Evolutionary conservation across 306 rosid genomes (phyloP), one percentile per base, ranked within the genome.

Genomic region (Pyrus betulifolia): DNA sequence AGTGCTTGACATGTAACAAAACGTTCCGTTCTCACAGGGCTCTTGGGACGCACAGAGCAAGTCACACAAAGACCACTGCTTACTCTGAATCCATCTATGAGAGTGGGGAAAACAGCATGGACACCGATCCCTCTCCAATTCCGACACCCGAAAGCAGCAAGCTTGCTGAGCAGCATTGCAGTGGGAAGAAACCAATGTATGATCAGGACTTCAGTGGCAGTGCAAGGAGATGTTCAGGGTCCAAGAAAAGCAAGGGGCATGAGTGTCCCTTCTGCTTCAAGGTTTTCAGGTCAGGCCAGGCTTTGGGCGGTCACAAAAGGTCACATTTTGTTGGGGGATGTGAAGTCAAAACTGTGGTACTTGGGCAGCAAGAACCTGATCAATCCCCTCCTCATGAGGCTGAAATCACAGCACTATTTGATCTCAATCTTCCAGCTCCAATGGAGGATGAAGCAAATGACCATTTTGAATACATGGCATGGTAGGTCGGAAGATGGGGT

Each of bases 241-340:
- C 95, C 52, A 91, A 85, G 85, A 85, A 65, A 59, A 92, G 78
- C 84, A 92, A 80, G 78, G 91, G 85, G 40, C 94, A 94, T 74
- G 97, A 90, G 69, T 94, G 98, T 60, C 97, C 97, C 68, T 85
- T 94, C 52, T 94, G 98, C 88, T 85, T 82, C 88, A 87, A 77
- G 25, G 83, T 84, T 55, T 91, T 90, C 88, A 79, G 80, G 85
- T 91, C 98, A 35, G 97, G 98, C 55, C 98, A 94, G 86, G 98
- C 98, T 52, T 87, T 94, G 67, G 98, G 98, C 6, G 98, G 98
- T 69, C 98, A 94, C 85, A 94, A 94, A 82, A 90, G 97, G 86
- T 94, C 98, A 70, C 98, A 94, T 80, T 89, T 90, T 80, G 82
- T 86, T 70, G 97, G 95, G 69, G 93, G 94, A 8, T 80, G 83